Evolutionary conservation across 2,329 filamentous ascomycete species (phyloP).

Genomic region (Lasiodiplodia hormozganensis): DNA sequence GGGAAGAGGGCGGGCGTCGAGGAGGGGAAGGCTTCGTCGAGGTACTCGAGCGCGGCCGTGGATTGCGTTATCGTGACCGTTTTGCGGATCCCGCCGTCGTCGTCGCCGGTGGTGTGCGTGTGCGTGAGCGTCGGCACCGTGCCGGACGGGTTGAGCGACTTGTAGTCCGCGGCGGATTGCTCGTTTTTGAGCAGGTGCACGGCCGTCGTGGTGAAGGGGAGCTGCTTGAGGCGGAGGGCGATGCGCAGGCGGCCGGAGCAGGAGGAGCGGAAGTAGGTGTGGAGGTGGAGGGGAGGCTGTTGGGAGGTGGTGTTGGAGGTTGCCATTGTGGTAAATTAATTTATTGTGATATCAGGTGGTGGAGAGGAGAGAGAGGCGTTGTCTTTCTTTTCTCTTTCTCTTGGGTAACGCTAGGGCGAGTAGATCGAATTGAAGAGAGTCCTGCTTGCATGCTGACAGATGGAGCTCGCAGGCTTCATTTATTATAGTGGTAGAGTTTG

Average conservation of each 20-base stretch:
- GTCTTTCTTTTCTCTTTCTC: not conserved
- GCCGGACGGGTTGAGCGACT: conserved; percentile 57
- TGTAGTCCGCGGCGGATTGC: conserved; percentile 56
- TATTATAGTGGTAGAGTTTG: not conserved
- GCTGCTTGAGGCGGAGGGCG: conserved; percentile 50
- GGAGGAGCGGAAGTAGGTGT: conserved; percentile 69
- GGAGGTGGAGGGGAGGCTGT: conserved; percentile 47
- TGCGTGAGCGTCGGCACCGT: conserved; percentile 48
- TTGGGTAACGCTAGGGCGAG: not conserved
- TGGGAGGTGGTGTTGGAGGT: not conserved
- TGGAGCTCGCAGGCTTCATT: not conserved
- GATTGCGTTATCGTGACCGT: conserved; percentile 56
- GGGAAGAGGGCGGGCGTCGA: conserved; percentile 55
- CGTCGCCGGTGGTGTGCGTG: conserved; percentile 29
- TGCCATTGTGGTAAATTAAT: not conserved
- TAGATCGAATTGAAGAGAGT: not conserved
- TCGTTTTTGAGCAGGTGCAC: conserved; percentile 64
- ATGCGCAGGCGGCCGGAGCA: conserved; percentile 69
- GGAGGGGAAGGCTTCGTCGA: conserved; percentile 62
- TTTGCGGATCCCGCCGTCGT: not conserved
- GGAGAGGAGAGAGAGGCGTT: not conserved
- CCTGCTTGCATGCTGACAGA: not conserved
- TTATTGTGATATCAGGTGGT: not conserved
- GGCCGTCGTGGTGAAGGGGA: conserved; percentile 55
- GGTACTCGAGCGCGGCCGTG: conserved; percentile 66